Conservation (phyloP, 192 early-diverging fungal genomes). For the Coemansia sp. region DNA sequence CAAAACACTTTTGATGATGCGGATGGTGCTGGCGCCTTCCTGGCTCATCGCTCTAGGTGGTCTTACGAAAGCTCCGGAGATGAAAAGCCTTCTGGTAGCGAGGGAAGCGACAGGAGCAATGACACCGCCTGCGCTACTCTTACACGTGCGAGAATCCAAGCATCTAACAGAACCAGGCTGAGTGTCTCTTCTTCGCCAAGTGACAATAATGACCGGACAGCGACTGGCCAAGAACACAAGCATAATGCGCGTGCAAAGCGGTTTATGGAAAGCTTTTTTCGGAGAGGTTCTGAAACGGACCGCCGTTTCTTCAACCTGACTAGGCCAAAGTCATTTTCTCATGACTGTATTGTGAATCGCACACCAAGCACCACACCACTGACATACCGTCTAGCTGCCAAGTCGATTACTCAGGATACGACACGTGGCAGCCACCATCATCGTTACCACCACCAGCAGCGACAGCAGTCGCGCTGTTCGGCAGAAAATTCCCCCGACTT, state of each 20-base stretch:
- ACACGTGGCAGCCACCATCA: not conserved
- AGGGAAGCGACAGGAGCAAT: constrained; percentile 9
- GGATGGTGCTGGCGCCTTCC: constrained; percentile 17
- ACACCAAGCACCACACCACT: not conserved
- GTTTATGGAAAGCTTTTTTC: not conserved
- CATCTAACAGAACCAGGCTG: constrained; percentile 8
- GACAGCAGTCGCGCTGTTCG: not conserved
- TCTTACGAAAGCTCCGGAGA: constrained; percentile 7
- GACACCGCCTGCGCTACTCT: not conserved
- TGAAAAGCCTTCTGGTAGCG: not conserved
- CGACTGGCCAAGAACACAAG: not conserved
- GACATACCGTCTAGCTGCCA: not conserved
- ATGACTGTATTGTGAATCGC: constrained; percentile 28
- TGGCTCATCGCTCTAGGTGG: constrained; percentile 8
- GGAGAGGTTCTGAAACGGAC: constrained; percentile 3
- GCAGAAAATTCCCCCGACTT: constrained; percentile 33
- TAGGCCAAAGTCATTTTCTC: constrained; percentile 34
- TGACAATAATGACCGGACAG: not conserved
- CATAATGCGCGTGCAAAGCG: not conserved
- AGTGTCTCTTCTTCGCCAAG: not conserved
- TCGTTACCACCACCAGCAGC: constrained; percentile 1
- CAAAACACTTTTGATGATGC: not conserved
- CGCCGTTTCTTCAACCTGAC: not conserved
- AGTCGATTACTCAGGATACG: constrained; percentile 14
- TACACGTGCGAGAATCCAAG: not conserved